Evolutionary conservation across 495 filamentous ascomycete species (phyloP).

Genomic region (Elasticomyces elasticus): DNA sequence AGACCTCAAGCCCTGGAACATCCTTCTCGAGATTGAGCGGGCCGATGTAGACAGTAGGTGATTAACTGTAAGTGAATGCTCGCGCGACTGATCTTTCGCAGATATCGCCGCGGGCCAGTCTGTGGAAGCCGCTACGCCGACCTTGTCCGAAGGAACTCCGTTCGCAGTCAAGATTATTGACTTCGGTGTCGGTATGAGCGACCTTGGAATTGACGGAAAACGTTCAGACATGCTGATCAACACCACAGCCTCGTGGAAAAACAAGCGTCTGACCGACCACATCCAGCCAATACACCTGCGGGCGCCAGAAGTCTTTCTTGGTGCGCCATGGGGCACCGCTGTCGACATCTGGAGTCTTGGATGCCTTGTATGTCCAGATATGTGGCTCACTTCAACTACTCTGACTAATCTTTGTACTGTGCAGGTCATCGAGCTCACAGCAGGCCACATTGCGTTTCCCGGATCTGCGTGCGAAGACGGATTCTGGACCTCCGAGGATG

Average conservation of each 20-base stretch:
- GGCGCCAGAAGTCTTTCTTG: slow-evolving; percentile 40
- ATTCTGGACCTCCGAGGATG: slow-evolving; percentile 4
- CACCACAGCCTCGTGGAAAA: slow-evolving; percentile 27
- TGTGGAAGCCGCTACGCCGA: neutral
- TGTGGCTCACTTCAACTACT: neutral
- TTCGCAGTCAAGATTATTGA: neutral
- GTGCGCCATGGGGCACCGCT: slow-evolving; percentile 31
- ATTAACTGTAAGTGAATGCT: neutral
- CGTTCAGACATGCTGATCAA: too few species aligned
- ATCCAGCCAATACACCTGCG: slow-evolving; percentile 38
- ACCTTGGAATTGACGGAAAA: neutral
- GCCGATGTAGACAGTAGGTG: slow-evolving; percentile 30
- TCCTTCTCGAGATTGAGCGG: slow-evolving; percentile 21
- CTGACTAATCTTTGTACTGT: neutral
- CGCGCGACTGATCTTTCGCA: neutral
- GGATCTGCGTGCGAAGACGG: neutral
- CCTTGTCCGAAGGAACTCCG: neutral
- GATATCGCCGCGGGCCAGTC: neutral
- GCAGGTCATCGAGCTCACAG: neutral
- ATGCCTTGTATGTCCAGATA: slow-evolving; percentile 27
- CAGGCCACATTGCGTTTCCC: slow-evolving; percentile 2
- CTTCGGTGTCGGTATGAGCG: slow-evolving; percentile 13
- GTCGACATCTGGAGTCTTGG: slow-evolving; percentile 43
- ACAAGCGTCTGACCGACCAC: slow-evolving; percentile 30
- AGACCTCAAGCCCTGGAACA: slow-evolving; percentile 31